phyloP scores from a whole-genome alignment of 768 basidiomycete genomes.

The Cystofilobasidium ferigula region DNA sequence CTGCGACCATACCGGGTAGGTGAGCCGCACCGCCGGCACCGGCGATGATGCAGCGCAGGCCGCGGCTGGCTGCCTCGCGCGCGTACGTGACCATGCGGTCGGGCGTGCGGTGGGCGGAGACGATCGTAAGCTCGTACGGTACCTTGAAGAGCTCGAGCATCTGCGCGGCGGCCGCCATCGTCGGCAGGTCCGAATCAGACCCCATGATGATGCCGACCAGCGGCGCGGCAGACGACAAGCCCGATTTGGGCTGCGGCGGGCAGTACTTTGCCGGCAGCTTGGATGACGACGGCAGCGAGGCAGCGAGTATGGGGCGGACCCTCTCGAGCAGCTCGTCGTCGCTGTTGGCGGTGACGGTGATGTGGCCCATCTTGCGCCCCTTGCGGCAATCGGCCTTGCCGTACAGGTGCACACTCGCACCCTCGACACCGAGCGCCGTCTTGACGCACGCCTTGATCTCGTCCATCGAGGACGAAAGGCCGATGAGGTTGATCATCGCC shows the following conservation, averaged over 20 bases:
- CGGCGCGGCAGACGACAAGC: constrained; percentile 40
- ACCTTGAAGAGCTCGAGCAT: constrained; percentile 71
- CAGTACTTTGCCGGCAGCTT: constrained; percentile 39
- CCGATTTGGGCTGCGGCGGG: constrained; percentile 43
- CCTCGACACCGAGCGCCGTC: constrained; percentile 58
- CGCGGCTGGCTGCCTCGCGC: constrained; percentile 49
- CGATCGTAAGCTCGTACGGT: constrained; percentile 88
- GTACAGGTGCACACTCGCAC: constrained; percentile 77
- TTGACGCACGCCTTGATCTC: constrained; percentile 47
- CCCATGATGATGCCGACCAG: constrained; percentile 96
- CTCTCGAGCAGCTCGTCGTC: constrained; percentile 61
- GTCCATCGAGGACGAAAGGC: constrained; percentile 52
- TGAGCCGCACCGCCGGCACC: constrained; percentile 99
- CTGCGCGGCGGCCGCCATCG: constrained; percentile 76
- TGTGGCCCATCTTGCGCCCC: constrained; percentile 95
- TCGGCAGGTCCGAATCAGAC: constrained; percentile 91
- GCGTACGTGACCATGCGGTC: constrained; percentile 75
- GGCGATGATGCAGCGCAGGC: constrained; percentile 64
- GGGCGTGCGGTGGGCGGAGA: constrained; percentile 92
- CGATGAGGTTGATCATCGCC: constrained; percentile 91
- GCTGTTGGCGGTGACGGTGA: constrained; percentile 72
- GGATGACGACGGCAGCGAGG: constrained; percentile 47
- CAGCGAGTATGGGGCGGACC: constrained; percentile 60
- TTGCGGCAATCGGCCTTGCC: constrained; percentile 83
- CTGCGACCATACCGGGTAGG: constrained; percentile 95